Evolutionary conservation across 768 basidiomycete genomes (phyloP).

Genomic region (Flagelloscypha sp.): DNA sequence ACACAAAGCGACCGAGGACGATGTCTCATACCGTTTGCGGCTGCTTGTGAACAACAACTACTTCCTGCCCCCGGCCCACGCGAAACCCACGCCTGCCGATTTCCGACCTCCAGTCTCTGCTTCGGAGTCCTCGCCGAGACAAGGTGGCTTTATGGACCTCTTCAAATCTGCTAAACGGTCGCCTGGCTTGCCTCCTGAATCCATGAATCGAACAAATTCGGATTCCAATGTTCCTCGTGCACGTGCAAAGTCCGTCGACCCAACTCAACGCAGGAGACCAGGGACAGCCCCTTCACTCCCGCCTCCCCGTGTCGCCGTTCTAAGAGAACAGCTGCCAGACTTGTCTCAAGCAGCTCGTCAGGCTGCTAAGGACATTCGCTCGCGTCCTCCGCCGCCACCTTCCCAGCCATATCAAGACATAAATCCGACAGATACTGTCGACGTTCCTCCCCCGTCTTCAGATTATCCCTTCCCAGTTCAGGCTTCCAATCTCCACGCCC

Average conservation of each 20-base stretch:
- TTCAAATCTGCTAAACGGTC: conserved; percentile 58
- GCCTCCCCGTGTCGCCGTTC: conserved; percentile 61
- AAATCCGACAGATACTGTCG: conserved; percentile 80
- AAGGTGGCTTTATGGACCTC: conserved; percentile 62
- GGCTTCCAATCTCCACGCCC: conserved; percentile 61
- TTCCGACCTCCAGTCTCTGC: conserved; percentile 44
- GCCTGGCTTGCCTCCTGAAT: conserved; percentile 47
- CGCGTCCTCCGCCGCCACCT: no score
- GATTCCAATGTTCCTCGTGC: conserved; percentile 48
- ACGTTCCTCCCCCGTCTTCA: conserved; percentile 62
- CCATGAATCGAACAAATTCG: conserved; percentile 61
- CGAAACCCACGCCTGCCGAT: conserved; percentile 66
- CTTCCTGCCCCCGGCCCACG: conserved; percentile 81
- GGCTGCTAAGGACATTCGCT: conserved; percentile 64
- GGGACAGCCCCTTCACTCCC: no score
- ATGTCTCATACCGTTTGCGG: conserved; percentile 77
- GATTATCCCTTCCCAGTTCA: conserved; percentile 69
- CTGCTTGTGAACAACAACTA: conserved; percentile 83
- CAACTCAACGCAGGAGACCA: no score
- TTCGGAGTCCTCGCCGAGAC: no score
- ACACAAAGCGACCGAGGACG: no score
- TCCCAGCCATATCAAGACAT: no score
- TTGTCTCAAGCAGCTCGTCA: conserved; percentile 63
- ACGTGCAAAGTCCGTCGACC: conserved; percentile 26
- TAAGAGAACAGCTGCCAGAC: conserved; percentile 74